Base-by-base conservation (phyloP, 2,329 filamentous ascomycete species). In the Fusarium equiseti region DNA sequence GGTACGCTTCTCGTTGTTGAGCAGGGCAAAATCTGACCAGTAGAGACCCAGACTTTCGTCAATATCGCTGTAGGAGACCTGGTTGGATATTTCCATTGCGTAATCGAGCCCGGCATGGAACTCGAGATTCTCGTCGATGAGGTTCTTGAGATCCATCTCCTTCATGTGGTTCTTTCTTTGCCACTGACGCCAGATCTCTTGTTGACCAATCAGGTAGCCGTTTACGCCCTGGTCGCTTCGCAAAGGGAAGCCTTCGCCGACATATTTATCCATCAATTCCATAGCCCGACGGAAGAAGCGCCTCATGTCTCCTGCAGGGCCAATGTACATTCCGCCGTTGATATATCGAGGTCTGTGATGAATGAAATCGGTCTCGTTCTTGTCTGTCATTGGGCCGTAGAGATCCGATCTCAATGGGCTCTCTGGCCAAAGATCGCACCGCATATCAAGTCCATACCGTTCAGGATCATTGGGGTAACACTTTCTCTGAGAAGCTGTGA, bases 281-380 rank as follows among this genome's bases (percentile, higher is more conserved):
- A 38, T n/a, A 4, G 63, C 20, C 2, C 61, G 63, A 10, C 61
- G 63, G 1, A 66, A 66, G 4, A 66, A 3, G 0, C 61, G 6
- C 4, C 63, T 66, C 61, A 66, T 66, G 3, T 66, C 63, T 1
- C 63, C 63, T 24, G 61, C 63, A 5, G 63, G 63, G 0, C 63
- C 63, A 0, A 66, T 52, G 2, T 66, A 40, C 42, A 66, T 52
- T 10, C 63, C 63, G 1, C 63, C 63, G 2, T 66, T 66, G 6
- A 66, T 10, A 32, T 29, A 66, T 0, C 61, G 11, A 0, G 63
- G 63, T 12, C 63, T 27, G 8, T 20, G 26, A 5, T 66, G 5
- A 5, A 2, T 26, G 4, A 2, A 44, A 3, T 59, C 16, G 10
- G 42, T 27, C 4, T 2, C 1, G 3, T 66, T 66, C 10, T 32